Conservation (phyloP, 352 stramenopile species). For the Phytophthora sp. region DNA sequence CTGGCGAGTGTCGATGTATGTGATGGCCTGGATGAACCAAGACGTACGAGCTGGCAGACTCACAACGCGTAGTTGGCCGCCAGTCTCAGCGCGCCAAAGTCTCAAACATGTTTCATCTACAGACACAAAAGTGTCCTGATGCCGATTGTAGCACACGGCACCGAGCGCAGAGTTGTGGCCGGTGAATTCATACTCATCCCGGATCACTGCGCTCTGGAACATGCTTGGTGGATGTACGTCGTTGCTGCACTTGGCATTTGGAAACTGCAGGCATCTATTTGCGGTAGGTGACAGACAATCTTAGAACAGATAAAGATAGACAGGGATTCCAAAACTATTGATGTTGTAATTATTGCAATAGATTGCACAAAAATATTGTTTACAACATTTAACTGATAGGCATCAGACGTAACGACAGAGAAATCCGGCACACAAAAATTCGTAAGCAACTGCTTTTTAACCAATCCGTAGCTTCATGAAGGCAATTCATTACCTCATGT, state of each 20-base stretch:
- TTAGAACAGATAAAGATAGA: no score
- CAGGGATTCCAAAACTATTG: no score
- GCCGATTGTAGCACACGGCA: slow-evolving; percentile 70
- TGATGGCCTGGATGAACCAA: slow-evolving; percentile 67
- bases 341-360: no score
- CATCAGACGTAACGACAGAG: no score
- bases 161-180: slow-evolving; percentile 68
- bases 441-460: no score
- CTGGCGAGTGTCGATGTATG: slow-evolving; percentile 62
- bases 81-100: slow-evolving; percentile 45
- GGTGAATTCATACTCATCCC: slow-evolving; percentile 58
- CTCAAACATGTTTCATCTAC: slow-evolving; percentile 53
- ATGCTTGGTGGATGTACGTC: slow-evolving; percentile 25
- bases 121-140: slow-evolving; percentile 72
- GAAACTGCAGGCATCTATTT: slow-evolving; percentile 27
- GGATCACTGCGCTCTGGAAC: slow-evolving; percentile 78
- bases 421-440: no score
- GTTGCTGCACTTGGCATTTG: background rate
- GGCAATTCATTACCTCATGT: no score
- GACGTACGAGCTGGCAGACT: slow-evolving; percentile 57
- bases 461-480: no score
- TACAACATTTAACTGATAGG: no score
- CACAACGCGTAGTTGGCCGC: slow-evolving; percentile 52
- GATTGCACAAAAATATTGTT: no score
- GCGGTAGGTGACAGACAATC: no score